Conservation (phyloP, 139 green algal genomes). For the Chlamydomonas sphaeroides region DNA sequence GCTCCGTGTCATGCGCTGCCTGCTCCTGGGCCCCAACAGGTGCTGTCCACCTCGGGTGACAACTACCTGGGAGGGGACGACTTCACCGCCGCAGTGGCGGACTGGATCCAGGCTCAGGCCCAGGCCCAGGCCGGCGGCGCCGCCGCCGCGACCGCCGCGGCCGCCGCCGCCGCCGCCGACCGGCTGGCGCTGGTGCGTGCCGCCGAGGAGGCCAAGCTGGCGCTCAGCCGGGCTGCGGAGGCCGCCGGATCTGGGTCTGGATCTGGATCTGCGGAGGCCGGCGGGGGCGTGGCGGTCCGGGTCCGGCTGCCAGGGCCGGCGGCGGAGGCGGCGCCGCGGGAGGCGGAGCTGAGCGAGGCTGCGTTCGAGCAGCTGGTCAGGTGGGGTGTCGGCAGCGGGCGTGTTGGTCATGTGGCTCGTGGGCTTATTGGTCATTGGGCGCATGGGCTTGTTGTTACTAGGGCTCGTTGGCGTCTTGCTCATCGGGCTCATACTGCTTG, state of each 20-base stretch:
- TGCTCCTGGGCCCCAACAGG: too few species aligned
- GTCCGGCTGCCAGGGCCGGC: neutral
- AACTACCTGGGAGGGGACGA: constrained; percentile 81
- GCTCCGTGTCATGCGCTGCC: too few species aligned
- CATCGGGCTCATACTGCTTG: too few species aligned
- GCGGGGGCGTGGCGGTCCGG: neutral
- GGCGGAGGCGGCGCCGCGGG: neutral
- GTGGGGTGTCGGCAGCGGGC: too few species aligned
- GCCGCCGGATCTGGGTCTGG: too few species aligned
- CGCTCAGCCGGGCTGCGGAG: constrained; percentile 26
- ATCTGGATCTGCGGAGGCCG: too few species aligned
- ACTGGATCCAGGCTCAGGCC: constrained; percentile 57
- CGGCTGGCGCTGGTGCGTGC: constrained; percentile 21
- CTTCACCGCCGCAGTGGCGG: constrained; percentile 67
- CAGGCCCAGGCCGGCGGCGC: neutral
- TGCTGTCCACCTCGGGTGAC: constrained; percentile 79
- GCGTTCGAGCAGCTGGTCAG: constrained; percentile 14
- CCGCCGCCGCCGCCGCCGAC: too few species aligned
- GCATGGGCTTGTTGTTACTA: too few species aligned
- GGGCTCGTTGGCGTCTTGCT: too few species aligned
- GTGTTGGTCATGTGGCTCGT: too few species aligned
- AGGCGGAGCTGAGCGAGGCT: constrained; percentile 1
- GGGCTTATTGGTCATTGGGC: too few species aligned
- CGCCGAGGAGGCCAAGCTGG: constrained; percentile 56
- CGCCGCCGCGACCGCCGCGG: neutral